A percentile compares a stretch with the other conserved stretches of the same genome.
Conservation (phyloP, 2,329 filamentous ascomycete genomes). For the Botrytis medusae region DNA sequence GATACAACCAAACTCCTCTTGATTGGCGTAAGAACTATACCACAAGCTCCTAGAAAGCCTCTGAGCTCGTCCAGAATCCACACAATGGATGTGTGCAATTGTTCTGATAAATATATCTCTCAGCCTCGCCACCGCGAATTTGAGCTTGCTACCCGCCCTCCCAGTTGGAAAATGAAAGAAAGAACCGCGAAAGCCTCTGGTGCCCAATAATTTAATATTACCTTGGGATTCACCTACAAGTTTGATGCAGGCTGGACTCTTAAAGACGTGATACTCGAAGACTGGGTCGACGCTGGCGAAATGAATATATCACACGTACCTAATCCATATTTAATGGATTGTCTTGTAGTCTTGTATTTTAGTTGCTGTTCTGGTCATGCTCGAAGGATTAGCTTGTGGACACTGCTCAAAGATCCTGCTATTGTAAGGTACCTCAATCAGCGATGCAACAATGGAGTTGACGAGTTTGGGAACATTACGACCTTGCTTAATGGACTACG, state of each 20-base stretch:
- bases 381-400: slow-evolving; percentile 15
- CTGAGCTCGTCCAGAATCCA: neutral
- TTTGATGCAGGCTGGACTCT: slow-evolving; percentile 23
- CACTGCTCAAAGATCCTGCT: neutral
- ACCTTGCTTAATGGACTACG: neutral
- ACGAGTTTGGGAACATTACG: fast-evolving
- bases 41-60: neutral
- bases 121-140: neutral
- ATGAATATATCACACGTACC: neutral
- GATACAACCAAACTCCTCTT: neutral
- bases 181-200: neutral
- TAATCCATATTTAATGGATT: slow-evolving; percentile 14
- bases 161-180: slow-evolving; percentile 4
- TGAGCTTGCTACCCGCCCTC: neutral
- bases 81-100: neutral
- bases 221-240: slow-evolving; percentile 16
- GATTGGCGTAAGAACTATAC: neutral
- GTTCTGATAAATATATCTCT: neutral
- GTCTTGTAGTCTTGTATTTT: slow-evolving; percentile 3
- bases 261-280: slow-evolving; percentile 21
- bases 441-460: fast-evolving
- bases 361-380: slow-evolving; percentile 19
- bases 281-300: slow-evolving; percentile 1
- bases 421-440: neutral
- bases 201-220: neutral